Conservation (phyloP, 257 asterid species). For the Solanum habrochaites region DNA sequence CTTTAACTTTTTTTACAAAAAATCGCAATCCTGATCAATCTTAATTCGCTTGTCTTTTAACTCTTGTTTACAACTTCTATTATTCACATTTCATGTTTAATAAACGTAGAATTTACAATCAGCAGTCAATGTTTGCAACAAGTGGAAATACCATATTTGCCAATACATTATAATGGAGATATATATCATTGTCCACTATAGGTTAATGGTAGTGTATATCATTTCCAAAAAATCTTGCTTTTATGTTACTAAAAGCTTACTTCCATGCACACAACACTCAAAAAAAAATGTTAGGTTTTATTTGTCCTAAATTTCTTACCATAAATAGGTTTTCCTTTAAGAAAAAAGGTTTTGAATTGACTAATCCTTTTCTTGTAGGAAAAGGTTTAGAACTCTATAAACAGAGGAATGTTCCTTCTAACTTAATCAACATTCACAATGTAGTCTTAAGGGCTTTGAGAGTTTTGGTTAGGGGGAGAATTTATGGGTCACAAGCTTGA, state of each 20-base stretch:
- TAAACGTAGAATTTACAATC: not conserved
- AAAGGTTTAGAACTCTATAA: too few relatives aligned
- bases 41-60: not conserved
- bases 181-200: constrained; percentile 10
- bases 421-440: too few relatives aligned
- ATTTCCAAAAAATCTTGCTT: constrained; percentile 2
- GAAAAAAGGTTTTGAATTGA: too few relatives aligned
- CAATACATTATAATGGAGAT: constrained; percentile 1
- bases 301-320: too few relatives aligned
- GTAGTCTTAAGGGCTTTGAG: too few relatives aligned
- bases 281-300: too few relatives aligned
- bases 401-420: too few relatives aligned
- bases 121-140: not conserved
- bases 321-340: too few relatives aligned
- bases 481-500: too few relatives aligned
- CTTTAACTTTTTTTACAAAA: not conserved
- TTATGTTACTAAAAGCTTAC: not conserved
- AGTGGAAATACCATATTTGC: constrained; percentile 10
- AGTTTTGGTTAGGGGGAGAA: too few relatives aligned
- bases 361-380: too few relatives aligned
- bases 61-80: not conserved
- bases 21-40: not conserved
- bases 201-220: not conserved
- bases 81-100: not conserved
- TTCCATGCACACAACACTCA: not conserved